phyloP scores from a whole-genome alignment of 1,284 basidiomycete species.

The Rhizoctonia solani region DNA sequence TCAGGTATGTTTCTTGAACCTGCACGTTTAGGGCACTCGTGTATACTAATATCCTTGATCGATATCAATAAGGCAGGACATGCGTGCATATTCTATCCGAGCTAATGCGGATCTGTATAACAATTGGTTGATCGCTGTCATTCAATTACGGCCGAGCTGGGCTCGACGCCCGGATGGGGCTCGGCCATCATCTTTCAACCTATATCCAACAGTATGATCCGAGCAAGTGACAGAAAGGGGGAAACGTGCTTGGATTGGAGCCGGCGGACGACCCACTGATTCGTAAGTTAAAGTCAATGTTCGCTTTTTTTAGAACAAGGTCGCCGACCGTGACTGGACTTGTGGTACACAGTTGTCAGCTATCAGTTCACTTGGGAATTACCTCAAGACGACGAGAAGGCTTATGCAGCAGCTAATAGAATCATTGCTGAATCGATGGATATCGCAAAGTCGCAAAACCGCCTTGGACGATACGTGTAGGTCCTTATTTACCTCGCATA shows the following conservation, averaged over 20 bases:
- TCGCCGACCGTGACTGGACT: neutral
- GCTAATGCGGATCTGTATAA: neutral
- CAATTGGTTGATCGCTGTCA: neutral
- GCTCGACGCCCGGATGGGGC: neutral
- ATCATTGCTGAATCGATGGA: neutral
- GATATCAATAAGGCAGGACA: neutral
- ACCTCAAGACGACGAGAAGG: neutral
- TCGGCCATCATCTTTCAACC: constrained; percentile 8
- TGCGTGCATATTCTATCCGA: constrained; percentile 10
- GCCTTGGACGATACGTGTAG: neutral
- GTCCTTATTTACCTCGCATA: neutral
- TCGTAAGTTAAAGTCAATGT: neutral
- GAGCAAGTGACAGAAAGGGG: constrained; percentile 3
- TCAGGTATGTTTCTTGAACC: neutral
- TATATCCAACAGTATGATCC: constrained; percentile 17
- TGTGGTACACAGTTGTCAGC: constrained; percentile 9
- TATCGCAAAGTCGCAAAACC: neutral
- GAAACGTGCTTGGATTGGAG: constrained; percentile 11
- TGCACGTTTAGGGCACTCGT: neutral
- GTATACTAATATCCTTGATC: neutral
- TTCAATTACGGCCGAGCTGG: neutral
- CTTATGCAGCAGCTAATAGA: neutral
- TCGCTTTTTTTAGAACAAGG: neutral
- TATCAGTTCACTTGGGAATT: constrained; percentile 11
- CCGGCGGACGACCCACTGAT: neutral